A percentile compares a stretch with the other conserved stretches of the same genome.
Evolutionary conservation across 345 rosid genomes (phyloP).

Genomic region (Citrus medica): DNA sequence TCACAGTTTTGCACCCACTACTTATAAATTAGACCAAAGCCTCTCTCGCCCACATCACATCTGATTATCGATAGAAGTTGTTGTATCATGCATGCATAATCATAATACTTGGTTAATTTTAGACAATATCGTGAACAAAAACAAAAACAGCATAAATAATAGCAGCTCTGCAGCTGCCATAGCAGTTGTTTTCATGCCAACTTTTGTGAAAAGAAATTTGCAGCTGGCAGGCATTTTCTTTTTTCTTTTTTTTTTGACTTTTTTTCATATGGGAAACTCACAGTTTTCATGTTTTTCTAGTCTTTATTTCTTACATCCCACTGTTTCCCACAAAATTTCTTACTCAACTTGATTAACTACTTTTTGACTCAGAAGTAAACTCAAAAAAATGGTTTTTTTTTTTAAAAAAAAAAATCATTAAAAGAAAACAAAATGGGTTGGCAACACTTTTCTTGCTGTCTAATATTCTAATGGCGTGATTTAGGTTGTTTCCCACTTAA

Average conservation of each 20-base stretch:
- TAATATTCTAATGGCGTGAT: background rate
- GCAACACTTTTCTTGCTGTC: conserved; percentile 1
- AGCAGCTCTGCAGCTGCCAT: background rate
- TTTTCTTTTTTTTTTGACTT: background rate
- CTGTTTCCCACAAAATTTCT: background rate
- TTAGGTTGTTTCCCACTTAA: conserved; percentile 12
- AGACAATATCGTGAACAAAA: background rate
- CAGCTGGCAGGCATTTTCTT: conserved; percentile 10
- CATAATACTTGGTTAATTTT: background rate
- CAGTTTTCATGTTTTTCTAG: conserved; percentile 1
- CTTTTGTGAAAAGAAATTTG: background rate
- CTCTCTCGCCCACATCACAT: background rate
- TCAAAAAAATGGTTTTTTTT: background rate
- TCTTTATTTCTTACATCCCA: background rate
- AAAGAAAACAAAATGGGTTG: background rate
- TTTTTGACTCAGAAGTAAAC: conserved; percentile 6
- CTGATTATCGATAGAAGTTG: background rate
- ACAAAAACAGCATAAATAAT: background rate
- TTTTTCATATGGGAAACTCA: background rate
- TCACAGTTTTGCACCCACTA: background rate
- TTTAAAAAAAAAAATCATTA: background rate
- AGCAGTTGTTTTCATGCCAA: background rate
- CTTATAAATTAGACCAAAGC: background rate
- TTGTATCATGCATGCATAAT: background rate
- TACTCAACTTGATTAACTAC: background rate